Percentiles rank a stretch among this genome's conserved stretches.
These are phyloP conservation scores for Zoysia pacifica DNA, from an alignment of 176 grass and related monocot genomes.

Conservation along the genomic window DNA sequence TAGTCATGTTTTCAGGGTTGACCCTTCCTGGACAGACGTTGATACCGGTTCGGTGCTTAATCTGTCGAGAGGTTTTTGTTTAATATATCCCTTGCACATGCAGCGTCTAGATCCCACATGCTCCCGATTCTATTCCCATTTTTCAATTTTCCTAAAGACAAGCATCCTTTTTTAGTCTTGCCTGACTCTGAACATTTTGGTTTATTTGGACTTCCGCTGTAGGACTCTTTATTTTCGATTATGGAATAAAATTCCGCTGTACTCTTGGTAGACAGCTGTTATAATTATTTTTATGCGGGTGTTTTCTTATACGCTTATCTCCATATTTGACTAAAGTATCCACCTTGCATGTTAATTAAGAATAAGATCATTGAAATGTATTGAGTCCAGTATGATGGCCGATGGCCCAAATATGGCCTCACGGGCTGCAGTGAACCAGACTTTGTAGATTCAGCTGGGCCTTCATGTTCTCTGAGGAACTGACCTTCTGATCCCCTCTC, in stretches of 20 bases:
- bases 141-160: not conserved
- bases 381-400: not conserved
- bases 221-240: too few relatives aligned
- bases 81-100: constrained; percentile 9
- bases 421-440: not conserved
- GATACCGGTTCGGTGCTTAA: not conserved
- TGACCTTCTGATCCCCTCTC: too few relatives aligned
- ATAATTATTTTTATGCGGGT: not conserved
- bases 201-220: not conserved
- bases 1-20: not conserved
- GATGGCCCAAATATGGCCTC: not conserved
- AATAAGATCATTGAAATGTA: not conserved
- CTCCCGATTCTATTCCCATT: not conserved
- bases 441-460: not conserved
- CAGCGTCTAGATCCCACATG: not conserved
- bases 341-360: not conserved
- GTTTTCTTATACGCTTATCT: not conserved
- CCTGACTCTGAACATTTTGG: constrained; percentile 14
- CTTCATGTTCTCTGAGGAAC: not conserved
- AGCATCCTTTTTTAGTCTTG: constrained; percentile 22
- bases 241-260: not conserved
- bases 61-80: not conserved
- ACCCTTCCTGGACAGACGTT: not conserved
- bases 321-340: not conserved
- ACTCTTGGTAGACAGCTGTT: not conserved